These are phyloP conservation scores for Saksenaea oblongispora DNA, from an alignment of 371 early-diverging fungal species.

Conservation along the genomic window DNA sequence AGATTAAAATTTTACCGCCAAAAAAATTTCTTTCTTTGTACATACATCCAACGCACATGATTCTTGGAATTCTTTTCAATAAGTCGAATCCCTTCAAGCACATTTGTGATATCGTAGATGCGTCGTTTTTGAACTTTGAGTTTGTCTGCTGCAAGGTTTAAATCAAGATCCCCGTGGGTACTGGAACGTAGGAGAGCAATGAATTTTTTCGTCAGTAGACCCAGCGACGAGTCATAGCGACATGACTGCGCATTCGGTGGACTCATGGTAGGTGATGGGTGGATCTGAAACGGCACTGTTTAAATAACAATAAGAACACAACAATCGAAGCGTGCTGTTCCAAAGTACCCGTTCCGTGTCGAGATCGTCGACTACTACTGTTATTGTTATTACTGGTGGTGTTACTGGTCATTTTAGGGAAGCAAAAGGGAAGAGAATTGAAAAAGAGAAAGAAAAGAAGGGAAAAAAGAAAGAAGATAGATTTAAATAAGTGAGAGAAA, in stretches of 20 bases:
- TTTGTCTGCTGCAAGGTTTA: slow-evolving; percentile 69
- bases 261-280: slow-evolving; percentile 18
- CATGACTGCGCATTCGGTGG: slow-evolving; percentile 24
- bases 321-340: neutral
- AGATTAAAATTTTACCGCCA: slow-evolving; percentile 6
- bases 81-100: slow-evolving; percentile 78
- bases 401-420: neutral
- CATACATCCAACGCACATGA: slow-evolving; percentile 82
- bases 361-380: slow-evolving; percentile 13
- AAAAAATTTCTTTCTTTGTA: slow-evolving; percentile 7
- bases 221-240: slow-evolving; percentile 64
- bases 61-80: slow-evolving; percentile 82
- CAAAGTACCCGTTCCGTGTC: slow-evolving; percentile 10
- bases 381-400: neutral
- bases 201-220: slow-evolving; percentile 76
- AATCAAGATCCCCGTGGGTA: slow-evolving; percentile 67
- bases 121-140: slow-evolving; percentile 82
- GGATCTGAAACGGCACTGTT: slow-evolving; percentile 25
- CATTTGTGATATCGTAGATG: slow-evolving; percentile 89
- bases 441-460: neutral
- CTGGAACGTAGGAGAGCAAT: slow-evolving; percentile 65
- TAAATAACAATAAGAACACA: neutral
- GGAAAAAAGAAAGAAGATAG: neutral
- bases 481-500: neutral
- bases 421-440: slow-evolving; percentile 1